Evolutionary conservation across 2,329 filamentous ascomycete species (phyloP), one percentile per base, ranked within the genome.

Genomic region (Coniochaeta sp.): DNA sequence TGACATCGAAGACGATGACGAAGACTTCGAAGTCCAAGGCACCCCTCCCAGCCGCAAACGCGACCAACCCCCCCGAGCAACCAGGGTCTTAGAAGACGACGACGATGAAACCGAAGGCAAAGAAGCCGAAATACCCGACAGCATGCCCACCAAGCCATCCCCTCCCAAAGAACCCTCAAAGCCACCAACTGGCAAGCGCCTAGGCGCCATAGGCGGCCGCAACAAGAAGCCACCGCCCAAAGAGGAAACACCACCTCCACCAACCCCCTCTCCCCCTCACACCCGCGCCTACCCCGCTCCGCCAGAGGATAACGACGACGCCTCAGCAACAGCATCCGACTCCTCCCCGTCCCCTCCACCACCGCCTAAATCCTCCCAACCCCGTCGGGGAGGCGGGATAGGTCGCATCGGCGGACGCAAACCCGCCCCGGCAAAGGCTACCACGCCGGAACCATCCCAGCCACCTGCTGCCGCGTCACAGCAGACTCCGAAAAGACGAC

Each of bases 1-100:
- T 3, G 4, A 35, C 14, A 16, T 74, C 18, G 71, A 72, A 35
- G 76, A 67, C 4, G 70, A 75, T 8, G 73, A 74, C 16, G 72
- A 72, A 38, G 76, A 77, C 51, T 80, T 79, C 47, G 72, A 80
- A 54, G 65, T 78, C 7, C 77, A 78, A 53, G 64, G 68, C 18
- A 77, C 75, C 1, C 76, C 76, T 14, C 42, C 18, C 30, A 27
- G 10, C 38, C 20, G 24, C 3, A 22, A 45, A 45, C 38, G 20
- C 13, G 38, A 22, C 38, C 38, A 18, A 6, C 18, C 20, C 24
- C 13, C 14, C 3, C 38, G 18, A 13, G 18, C 38, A 45, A 3
- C 38, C 38, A 10, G 24, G 13, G 38, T 27, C n/a, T 6, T 27
- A 26, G 38, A 22, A 3, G 38, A 45, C 6, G 38, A 53, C n/a